phyloP scores from a whole-genome alignment of 1,139 yeast species.

The Pichia sp. region DNA sequence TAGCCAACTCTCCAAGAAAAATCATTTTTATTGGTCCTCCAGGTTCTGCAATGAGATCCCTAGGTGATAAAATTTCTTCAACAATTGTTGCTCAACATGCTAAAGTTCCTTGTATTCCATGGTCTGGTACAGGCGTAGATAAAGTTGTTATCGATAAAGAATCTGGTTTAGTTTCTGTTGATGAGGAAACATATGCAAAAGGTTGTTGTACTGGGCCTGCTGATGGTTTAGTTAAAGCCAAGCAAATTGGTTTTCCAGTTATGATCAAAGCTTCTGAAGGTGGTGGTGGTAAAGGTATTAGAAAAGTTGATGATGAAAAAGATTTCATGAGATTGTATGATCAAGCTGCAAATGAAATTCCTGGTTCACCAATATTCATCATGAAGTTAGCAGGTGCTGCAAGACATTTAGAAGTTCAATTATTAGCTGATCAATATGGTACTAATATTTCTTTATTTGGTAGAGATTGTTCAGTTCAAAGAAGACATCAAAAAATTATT shows the following conservation, averaged over 20 bases:
- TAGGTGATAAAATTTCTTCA: constrained; percentile 95
- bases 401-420: constrained; percentile 91
- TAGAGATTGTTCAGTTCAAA: constrained; percentile 94
- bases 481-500: constrained; percentile 94
- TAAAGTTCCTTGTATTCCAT: constrained; percentile 94
- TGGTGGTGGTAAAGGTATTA: constrained; percentile 98
- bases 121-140: constrained; percentile 98
- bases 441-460: constrained; percentile 90
- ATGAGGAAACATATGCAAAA: constrained; percentile 70
- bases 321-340: constrained; percentile 65
- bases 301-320: constrained; percentile 78
- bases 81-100: constrained; percentile 99
- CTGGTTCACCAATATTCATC: constrained; percentile 92
- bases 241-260: constrained; percentile 86
- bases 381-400: constrained; percentile 95
- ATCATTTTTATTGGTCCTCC: constrained; percentile 97
- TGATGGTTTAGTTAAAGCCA: constrained; percentile 82
- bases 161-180: constrained; percentile 81
- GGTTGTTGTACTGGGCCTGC: constrained; percentile 86
- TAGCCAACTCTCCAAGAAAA: constrained; percentile 84
- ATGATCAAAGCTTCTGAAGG: constrained; percentile 98
- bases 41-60: constrained; percentile 97
- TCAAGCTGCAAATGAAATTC: constrained; percentile 92
- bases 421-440: constrained; percentile 93
- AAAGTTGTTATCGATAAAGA: constrained; percentile 60